Conservation (phyloP, 2,329 filamentous ascomycete genomes). For the Penicillium sp. region DNA sequence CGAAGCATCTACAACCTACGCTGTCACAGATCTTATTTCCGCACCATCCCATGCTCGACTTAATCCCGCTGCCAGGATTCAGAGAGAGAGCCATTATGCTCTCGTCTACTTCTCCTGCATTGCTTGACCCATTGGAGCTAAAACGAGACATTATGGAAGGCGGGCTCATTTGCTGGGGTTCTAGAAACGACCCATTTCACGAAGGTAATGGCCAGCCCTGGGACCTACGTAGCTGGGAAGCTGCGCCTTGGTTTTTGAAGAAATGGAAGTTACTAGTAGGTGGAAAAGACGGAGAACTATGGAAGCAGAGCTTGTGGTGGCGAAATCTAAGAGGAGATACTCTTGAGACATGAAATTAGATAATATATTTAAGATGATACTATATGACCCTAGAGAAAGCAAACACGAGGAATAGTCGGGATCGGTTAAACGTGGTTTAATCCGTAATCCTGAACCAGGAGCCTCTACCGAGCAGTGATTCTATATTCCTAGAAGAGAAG, state of each 20-base stretch:
- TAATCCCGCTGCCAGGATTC: constrained; percentile 11
- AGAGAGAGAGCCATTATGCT: constrained; percentile 12
- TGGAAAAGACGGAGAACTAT: constrained; percentile 36
- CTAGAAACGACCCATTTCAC: constrained; percentile 1
- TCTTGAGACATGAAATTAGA: background rate
- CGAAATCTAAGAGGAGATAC: constrained; percentile 18
- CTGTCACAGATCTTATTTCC: constrained; percentile 13
- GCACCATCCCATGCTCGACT: constrained; percentile 12
- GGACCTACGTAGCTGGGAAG: constrained; percentile 46
- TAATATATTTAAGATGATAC: background rate
- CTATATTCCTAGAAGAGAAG: background rate
- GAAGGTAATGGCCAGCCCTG: constrained; percentile 38
- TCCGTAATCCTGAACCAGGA: no score
- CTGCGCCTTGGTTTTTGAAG: constrained; percentile 41
- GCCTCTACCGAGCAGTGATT: background rate
- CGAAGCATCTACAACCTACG: constrained; percentile 14
- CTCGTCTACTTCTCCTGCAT: background rate
- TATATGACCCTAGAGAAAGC: background rate
- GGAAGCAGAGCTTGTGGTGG: constrained; percentile 23
- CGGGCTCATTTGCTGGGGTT: constrained; percentile 15
- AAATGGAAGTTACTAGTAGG: constrained; percentile 39
- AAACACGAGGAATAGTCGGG: background rate
- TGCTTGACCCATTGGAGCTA: constrained; percentile 13
- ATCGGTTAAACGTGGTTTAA: no score
- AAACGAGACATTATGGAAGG: constrained; percentile 14